Evolutionary conservation across 176 grass and related monocot species (phyloP).

Genomic region (Zizania latifolia): DNA sequence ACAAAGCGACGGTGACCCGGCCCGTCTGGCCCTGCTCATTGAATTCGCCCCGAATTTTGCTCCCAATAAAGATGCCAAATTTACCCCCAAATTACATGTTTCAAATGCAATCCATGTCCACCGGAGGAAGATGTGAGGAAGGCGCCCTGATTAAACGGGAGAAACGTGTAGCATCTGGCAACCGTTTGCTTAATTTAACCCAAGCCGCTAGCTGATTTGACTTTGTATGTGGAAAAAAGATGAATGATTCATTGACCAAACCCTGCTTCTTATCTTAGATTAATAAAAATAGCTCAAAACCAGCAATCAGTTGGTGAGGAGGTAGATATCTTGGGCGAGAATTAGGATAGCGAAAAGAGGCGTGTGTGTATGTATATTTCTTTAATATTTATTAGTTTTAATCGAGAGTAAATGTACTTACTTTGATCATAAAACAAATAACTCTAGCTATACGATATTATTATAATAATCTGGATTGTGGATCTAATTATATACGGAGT

Average conservation of each 20-base stretch:
- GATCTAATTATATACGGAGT: too few relatives aligned
- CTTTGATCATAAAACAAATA: too few relatives aligned
- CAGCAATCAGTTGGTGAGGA: neutral
- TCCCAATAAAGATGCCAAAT: neutral
- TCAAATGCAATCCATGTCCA: conserved; percentile 20
- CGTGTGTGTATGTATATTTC: too few relatives aligned
- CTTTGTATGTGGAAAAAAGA: neutral
- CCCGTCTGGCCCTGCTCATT: neutral
- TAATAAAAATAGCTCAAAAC: neutral
- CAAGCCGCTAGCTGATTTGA: neutral
- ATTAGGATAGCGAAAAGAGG: neutral
- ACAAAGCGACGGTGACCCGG: conserved; percentile 7
- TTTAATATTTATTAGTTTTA: too few relatives aligned
- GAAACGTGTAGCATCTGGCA: conserved; percentile 23
- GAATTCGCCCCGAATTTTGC: neutral
- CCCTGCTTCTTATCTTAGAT: neutral
- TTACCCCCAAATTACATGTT: conserved; percentile 37
- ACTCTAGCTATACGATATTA: too few relatives aligned
- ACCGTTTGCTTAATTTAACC: neutral
- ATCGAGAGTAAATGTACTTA: too few relatives aligned
- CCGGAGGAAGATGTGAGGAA: conserved; percentile 26
- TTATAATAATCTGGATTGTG: too few relatives aligned
- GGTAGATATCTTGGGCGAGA: neutral
- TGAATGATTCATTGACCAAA: neutral
- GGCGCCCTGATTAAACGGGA: neutral